Percentiles rank a stretch among this genome's conserved stretches.
Evolutionary conservation across 2,329 filamentous ascomycete genomes (phyloP).

Genomic region (Ceratocystis variospora): DNA sequence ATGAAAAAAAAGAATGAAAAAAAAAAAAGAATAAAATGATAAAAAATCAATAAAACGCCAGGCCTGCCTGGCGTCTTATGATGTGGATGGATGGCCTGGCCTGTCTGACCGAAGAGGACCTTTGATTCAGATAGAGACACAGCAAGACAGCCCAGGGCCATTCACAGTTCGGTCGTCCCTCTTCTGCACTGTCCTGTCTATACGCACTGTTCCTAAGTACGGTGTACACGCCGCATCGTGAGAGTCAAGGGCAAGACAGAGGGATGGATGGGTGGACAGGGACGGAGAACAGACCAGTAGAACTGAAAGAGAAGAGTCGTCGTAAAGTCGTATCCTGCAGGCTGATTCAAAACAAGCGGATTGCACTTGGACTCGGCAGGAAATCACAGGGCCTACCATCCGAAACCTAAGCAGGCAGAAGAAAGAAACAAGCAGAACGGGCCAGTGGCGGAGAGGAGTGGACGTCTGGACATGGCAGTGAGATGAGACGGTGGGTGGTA

Average conservation of each 20-base stretch:
- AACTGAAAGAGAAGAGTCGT: background rate
- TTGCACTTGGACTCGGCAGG: background rate
- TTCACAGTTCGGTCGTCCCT: background rate
- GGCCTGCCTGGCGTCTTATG: no score
- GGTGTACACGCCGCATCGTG: background rate
- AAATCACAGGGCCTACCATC: background rate
- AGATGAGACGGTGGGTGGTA: conserved; percentile 1
- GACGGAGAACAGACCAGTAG: no score
- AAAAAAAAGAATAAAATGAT: background rate
- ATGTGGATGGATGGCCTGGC: background rate
- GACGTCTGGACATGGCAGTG: background rate
- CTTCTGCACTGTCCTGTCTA: background rate
- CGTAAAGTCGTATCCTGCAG: background rate
- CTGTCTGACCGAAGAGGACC: background rate
- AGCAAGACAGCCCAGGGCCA: background rate
- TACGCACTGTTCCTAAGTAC: background rate
- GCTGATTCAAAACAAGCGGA: background rate
- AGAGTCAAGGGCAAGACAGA: background rate
- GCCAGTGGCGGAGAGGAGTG: background rate
- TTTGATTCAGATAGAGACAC: conserved; percentile 3
- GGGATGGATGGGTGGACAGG: background rate
- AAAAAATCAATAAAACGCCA: background rate
- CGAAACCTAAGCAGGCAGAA: background rate
- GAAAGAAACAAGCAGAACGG: background rate
- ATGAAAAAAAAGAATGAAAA: background rate